phyloP scores from a whole-genome alignment of 192 early-diverging fungal genomes.

The Spizellomyces punctatus region DNA sequence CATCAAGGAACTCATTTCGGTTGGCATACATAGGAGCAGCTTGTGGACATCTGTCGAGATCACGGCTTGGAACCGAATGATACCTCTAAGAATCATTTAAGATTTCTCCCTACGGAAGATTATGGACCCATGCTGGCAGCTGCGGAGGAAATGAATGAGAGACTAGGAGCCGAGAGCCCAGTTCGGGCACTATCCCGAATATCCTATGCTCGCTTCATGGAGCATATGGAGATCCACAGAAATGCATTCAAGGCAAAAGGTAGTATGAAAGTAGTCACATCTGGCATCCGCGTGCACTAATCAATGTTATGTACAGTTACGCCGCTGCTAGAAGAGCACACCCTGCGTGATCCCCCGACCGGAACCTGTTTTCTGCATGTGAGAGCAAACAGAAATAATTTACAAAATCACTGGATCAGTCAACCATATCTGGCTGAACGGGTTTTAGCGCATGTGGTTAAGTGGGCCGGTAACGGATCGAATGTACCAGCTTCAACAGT shows the following conservation, averaged over 20 bases:
- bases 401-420: constrained; percentile 21
- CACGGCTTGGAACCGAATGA: background rate
- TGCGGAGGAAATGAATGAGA: constrained; percentile 5
- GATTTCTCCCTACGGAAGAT: background rate
- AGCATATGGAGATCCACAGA: constrained; percentile 50
- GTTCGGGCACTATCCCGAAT: constrained; percentile 34
- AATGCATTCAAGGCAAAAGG: background rate
- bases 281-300: background rate
- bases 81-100: background rate
- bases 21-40: constrained; percentile 1
- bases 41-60: constrained; percentile 6
- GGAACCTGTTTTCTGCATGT: constrained; percentile 33
- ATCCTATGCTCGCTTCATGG: constrained; percentile 35
- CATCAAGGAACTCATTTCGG: background rate
- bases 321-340: constrained; percentile 10
- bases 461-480: constrained; percentile 1
- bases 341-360: constrained; percentile 25
- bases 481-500: background rate
- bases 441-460: constrained; percentile 2
- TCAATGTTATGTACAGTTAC: background rate
- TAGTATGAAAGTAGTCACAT: background rate
- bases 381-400: background rate
- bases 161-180: background rate
- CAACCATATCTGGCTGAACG: constrained; percentile 24
- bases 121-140: background rate